These are phyloP conservation scores for Phoma sp. DNA, from an alignment of 2,329 filamentous ascomycete genomes.

Conservation along the genomic window DNA sequence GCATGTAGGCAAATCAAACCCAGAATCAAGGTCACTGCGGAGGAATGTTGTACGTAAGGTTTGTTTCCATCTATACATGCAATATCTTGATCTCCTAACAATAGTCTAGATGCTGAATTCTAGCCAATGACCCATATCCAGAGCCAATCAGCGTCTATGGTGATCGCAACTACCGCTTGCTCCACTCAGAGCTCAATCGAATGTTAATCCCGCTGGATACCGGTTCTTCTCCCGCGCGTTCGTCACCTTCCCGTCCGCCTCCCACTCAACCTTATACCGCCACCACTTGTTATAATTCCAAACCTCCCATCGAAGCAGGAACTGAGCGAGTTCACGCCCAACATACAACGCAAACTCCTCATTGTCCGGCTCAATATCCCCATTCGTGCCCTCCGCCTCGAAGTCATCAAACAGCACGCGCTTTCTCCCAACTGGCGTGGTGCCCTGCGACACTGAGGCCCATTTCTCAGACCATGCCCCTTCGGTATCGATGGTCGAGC, in stretches of 20 bases:
- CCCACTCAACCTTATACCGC: slow-evolving; percentile 18
- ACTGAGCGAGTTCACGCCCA: slow-evolving; percentile 11
- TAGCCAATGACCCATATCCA: no score
- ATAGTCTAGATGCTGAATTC: neutral
- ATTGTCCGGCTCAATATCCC: slow-evolving; percentile 14
- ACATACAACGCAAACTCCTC: slow-evolving; percentile 18
- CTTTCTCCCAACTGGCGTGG: slow-evolving; percentile 10
- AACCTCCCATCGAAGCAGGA: slow-evolving; percentile 15
- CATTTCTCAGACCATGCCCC: slow-evolving; percentile 23
- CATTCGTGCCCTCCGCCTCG: neutral
- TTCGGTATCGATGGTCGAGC: slow-evolving; percentile 9
- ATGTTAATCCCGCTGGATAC: slow-evolving; percentile 8
- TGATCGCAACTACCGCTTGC: neutral
- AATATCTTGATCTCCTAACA: neutral
- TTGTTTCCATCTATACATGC: no score
- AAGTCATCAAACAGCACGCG: slow-evolving; percentile 21
- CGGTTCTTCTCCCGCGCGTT: slow-evolving; percentile 14
- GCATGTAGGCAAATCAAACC: no score
- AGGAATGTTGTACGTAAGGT: no score
- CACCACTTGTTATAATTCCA: slow-evolving; percentile 21
- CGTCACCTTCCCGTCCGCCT: slow-evolving; percentile 19
- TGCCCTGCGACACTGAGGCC: slow-evolving; percentile 13
- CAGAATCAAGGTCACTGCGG: no score
- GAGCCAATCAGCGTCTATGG: no score
- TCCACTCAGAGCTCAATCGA: neutral